phyloP scores from a whole-genome alignment of 2,329 filamentous ascomycete genomes.

The Colletotrichum tofieldiae region DNA sequence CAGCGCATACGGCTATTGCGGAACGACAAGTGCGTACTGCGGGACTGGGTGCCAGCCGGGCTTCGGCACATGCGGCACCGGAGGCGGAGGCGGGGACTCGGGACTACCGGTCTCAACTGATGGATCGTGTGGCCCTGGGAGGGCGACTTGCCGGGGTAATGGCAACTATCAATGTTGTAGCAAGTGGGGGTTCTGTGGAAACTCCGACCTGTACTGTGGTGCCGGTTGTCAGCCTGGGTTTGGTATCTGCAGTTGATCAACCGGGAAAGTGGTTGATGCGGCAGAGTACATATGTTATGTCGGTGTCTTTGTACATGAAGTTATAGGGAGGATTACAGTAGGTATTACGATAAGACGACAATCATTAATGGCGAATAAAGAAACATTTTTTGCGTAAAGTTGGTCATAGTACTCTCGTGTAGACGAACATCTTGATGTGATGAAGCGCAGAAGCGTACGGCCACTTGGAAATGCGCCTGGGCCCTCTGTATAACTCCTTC shows the following conservation, averaged over 20 bases:
- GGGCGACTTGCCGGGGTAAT: constrained; percentile 39
- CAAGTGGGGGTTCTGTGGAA: constrained; percentile 44
- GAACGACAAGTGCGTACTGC: constrained; percentile 39
- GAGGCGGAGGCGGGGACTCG: constrained; percentile 7
- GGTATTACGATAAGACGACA: not conserved
- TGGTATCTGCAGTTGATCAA: constrained; percentile 41
- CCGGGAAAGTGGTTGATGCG: not conserved
- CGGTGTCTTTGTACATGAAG: constrained; percentile 17
- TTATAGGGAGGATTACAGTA: not conserved
- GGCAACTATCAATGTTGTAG: constrained; percentile 44
- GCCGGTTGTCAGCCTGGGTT: constrained; percentile 41
- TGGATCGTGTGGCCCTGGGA: constrained; percentile 38
- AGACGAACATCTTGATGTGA: not conserved
- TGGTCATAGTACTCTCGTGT: not conserved
- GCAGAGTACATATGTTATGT: constrained; percentile 3
- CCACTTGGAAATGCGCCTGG: not conserved
- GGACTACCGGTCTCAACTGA: constrained; percentile 37
- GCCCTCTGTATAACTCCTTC: not conserved
- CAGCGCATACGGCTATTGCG: constrained; percentile 44
- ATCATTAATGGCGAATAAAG: not conserved
- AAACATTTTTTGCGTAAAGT: not conserved
- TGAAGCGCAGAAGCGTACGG: not conserved
- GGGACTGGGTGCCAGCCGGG: constrained; percentile 38
- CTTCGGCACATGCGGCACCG: constrained; percentile 41
- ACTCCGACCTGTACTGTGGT: constrained; percentile 39